Evolutionary conservation across 2,329 filamentous ascomycete genomes (phyloP), one percentile per base, ranked within the genome.

Genomic region (Emydomyces testavorans): DNA sequence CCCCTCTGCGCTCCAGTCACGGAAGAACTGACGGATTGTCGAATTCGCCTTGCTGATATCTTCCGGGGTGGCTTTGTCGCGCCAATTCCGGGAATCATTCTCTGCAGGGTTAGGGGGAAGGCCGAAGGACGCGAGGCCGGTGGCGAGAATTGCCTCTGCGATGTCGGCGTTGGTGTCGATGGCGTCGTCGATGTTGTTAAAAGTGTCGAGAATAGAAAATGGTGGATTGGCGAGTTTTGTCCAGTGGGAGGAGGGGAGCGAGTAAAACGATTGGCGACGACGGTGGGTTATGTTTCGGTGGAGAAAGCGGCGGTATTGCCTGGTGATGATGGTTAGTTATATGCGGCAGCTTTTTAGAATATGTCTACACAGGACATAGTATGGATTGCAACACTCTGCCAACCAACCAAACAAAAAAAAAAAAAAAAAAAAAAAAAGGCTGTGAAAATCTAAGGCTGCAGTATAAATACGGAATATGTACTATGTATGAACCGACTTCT

Each of bases 1-100:
- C 0, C 90, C 92, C 58, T 85, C 88, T 1, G 72, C 75, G 20
- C 85, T 87, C 92, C 93, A 98, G 64, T 98, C 92, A 13, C 92
- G 81, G 65, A 89, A 96, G 63, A 96, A 85, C 61, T 98, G 92
- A 8, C 90, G 80, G 44, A 98, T 75, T 1, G 89, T 96, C 59
- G 87, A 94, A 53, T 88, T 78, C 1, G 90, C 89, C 66, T 96
- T 98, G 62, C 94, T 87, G 46, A 93, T 71, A 59, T 96, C 90
- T 18, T 72, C 71, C 21, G 79, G 68, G 36, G 81, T 89, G 11
- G 88, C 83, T 26, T 78, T 72, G 3, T 78, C 80, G 16, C 78
- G 73, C 82, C 88, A 89, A 37, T 80, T 73, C 29, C 69, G 65
- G 1, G 68, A 64, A 45, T 69, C 65, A 16, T 65, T 62, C 6